These are phyloP conservation scores for Sclerotinia nivalis DNA, from an alignment of 2,329 filamentous ascomycete species.

Conservation along the genomic window DNA sequence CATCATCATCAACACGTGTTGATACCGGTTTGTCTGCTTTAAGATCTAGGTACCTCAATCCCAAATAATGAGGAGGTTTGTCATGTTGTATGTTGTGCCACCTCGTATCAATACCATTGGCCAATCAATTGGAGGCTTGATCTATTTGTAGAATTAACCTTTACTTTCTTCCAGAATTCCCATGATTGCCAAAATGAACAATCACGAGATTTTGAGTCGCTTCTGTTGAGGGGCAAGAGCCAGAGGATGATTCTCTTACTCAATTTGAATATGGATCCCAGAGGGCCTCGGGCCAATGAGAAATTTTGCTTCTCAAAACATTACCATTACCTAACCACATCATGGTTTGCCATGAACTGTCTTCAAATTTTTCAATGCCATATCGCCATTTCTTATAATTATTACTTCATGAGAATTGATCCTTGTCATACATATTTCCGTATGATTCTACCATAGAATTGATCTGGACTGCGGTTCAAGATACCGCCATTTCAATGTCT, in stretches of 20 bases:
- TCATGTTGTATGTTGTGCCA: not conserved
- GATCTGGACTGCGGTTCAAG: slow-evolving; percentile 2
- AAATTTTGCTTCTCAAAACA: slow-evolving; percentile 10
- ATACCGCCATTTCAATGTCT: slow-evolving; percentile 20
- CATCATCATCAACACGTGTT: slow-evolving; percentile 14
- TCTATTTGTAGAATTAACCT: no score
- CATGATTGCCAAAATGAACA: not conserved
- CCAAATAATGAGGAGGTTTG: not conserved
- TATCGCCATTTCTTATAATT: slow-evolving; percentile 17
- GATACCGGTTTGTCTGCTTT: not conserved
- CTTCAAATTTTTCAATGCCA: slow-evolving; percentile 14
- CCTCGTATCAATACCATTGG: not conserved
- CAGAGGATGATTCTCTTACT: slow-evolving; percentile 5
- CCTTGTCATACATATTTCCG: not conserved
- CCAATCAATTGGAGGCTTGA: no score
- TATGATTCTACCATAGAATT: not conserved
- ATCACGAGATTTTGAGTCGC: not conserved
- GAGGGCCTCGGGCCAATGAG: slow-evolving; percentile 1
- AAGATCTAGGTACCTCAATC: not conserved
- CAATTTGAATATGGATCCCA: slow-evolving; percentile 3
- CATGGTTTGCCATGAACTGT: slow-evolving; percentile 17
- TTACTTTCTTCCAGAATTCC: not conserved
- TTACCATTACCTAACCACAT: slow-evolving; percentile 18
- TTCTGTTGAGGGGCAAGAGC: not conserved
- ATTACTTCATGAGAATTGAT: slow-evolving; percentile 20